Base-by-base conservation (phyloP, 1,284 basidiomycete species). In the Hortiboletus rubellus region DNA sequence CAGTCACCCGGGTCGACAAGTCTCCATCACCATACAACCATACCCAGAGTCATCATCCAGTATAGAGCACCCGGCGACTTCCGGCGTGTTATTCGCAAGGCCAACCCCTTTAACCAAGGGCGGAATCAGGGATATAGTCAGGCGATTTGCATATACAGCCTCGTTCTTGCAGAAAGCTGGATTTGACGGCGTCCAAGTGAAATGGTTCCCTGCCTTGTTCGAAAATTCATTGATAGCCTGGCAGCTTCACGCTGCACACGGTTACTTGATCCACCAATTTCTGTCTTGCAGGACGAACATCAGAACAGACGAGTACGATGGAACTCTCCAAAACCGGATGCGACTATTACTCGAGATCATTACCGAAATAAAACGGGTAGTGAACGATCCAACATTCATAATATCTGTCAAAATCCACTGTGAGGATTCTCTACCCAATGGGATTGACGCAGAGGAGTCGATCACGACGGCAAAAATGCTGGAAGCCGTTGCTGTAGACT, bases 261-360 rank as follows among this genome's bases (percentile, higher is more conserved):
- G 79, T 17, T 79, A 78, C 66, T 58, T 77, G 22, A 40, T 77
- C 31, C 74, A 77, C 60, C 67, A 69, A 54, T 59, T 81, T 74
- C 40, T 77, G 24, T 79, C 78, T 34, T 80, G 74, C 3, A 57
- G 61, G 43, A 69, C 69, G 7, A 84, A 84, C 71, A 72, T 74
- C 47, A 77, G 83, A 40, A 79, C 73, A 9, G 83, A 85, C 61
- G 67, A 75, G 30, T 85, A 81, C 63, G 83, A 83, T 6, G 82
- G 82, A 7, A 70, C 69, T 7, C 56, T 82, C 36, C 73, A 77
- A 63, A 83, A 83, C 65, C 74, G 82, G 41, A 59, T 70, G 22
- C 71, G 70, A 2, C 24, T 71, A 36, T 47, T 71, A 27, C 57
- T 72, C 5, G 72, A 75, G 75, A 54, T 81, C 79, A 62, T 71